These are phyloP conservation scores for Yamadazyma blattariae DNA, from an alignment of 1,139 yeast genomes.

Conservation along the genomic window DNA sequence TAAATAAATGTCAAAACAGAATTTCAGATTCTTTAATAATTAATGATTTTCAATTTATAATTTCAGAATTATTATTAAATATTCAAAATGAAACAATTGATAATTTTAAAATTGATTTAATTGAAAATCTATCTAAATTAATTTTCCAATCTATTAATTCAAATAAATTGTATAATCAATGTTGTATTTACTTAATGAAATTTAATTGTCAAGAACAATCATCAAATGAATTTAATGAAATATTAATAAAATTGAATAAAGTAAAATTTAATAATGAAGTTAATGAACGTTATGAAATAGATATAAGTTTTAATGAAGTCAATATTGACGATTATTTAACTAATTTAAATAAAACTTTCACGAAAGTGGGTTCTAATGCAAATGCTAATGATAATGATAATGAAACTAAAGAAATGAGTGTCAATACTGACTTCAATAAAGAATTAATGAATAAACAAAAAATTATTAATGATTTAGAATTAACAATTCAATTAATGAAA, in stretches of 20 bases:
- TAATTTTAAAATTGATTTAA: slow-evolving; percentile 1
- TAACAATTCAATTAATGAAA: slow-evolving; percentile 42
- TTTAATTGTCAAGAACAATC: neutral
- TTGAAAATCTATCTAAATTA: neutral
- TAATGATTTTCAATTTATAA: neutral
- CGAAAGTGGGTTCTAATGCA: neutral
- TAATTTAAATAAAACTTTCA: slow-evolving; percentile 2
- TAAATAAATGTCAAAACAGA: neutral
- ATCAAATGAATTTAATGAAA: neutral
- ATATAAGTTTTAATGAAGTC: neutral
- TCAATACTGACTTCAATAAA: neutral
- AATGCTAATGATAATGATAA: neutral
- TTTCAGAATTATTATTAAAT: slow-evolving; percentile 1
- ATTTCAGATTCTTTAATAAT: too few relatives aligned
- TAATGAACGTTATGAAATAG: slow-evolving; percentile 3
- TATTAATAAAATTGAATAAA: neutral
- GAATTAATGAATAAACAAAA: slow-evolving; percentile 23
- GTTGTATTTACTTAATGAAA: slow-evolving; percentile 1
- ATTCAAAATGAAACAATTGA: slow-evolving; percentile 5
- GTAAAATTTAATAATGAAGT: slow-evolving; percentile 5
- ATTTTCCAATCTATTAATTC: slow-evolving; percentile 2
- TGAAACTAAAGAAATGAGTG: neutral
- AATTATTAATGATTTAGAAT: slow-evolving; percentile 31
- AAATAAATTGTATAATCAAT: slow-evolving; percentile 2
- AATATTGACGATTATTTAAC: slow-evolving; percentile 1